A percentile compares a stretch with the other conserved stretches of the same genome.
phyloP scores from a whole-genome alignment of 148 eudicot genomes.

The Cornus controversa region DNA sequence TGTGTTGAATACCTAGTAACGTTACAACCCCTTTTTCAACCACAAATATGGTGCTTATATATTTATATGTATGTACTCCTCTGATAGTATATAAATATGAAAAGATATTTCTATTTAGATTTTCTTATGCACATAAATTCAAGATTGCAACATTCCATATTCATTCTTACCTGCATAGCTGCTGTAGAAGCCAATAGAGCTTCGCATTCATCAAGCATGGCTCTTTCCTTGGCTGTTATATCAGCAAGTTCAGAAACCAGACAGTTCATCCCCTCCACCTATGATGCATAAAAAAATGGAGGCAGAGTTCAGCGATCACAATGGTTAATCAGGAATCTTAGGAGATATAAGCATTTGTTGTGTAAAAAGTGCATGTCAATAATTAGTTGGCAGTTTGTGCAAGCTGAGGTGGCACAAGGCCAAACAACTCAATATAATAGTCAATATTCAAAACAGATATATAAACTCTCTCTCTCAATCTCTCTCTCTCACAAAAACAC shows the following conservation, averaged over 20 bases:
- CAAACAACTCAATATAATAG: neutral
- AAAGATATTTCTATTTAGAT: too few relatives aligned
- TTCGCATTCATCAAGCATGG: conserved; percentile 81
- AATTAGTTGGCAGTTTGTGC: neutral
- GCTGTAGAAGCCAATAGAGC: conserved; percentile 60
- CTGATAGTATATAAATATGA: too few relatives aligned
- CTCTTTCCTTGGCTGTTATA: conserved; percentile 68
- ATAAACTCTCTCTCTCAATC: too few relatives aligned
- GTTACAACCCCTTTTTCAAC: too few relatives aligned
- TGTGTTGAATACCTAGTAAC: too few relatives aligned
- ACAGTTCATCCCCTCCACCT: conserved; percentile 74
- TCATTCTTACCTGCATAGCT: conserved; percentile 69
- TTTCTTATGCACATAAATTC: neutral
- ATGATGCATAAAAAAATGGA: conserved; percentile 19
- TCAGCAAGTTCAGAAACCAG: conserved; percentile 81
- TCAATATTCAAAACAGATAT: too few relatives aligned
- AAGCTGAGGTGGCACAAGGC: neutral
- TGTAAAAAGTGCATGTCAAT: neutral
- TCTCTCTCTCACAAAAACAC: too few relatives aligned
- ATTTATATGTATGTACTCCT: too few relatives aligned
- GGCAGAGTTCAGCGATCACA: conserved; percentile 7
- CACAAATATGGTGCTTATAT: too few relatives aligned
- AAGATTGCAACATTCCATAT: neutral
- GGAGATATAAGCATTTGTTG: neutral
- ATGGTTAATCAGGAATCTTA: neutral